Base-by-base conservation (phyloP, 2,329 filamentous ascomycete species). In the Phoma herbarum region DNA sequence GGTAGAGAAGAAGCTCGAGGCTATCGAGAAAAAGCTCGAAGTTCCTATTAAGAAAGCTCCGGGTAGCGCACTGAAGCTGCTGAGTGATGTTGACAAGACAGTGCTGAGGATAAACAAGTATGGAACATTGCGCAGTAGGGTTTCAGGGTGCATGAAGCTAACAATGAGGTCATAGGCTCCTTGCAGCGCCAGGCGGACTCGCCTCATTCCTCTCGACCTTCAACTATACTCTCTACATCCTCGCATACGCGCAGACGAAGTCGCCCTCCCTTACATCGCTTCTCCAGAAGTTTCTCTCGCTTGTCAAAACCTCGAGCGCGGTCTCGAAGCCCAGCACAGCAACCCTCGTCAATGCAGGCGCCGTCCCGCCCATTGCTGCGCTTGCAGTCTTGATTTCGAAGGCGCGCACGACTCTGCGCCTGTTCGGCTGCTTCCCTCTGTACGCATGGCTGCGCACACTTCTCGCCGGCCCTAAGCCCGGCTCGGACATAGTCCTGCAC, bases 141-240 rank as follows among this genome's bases (percentile, higher is more conserved):
- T 43, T 6, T 18, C 33, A 43, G n/a, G 16, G 22, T 45, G 6
- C 39, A 20, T 65, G 46, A 68, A 52, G 35, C 31, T 35, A 47
- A 59, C 33, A 20, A 28, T 35, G 26, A 47, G 12, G 23, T 47
- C 43, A 56, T 52, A 81, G 79, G 70, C 69, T 81, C 25, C 73
- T 81, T 47, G 77, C 78, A 56, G 75, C 71, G 43, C 79, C 79
- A 20, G 79, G 79, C 69, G 79, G 79, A 43, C 74, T 80, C 63
- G 76, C 73, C 61, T 66, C 78, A 22, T 79, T 79, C 72, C 79
- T 81, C 66, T 80, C 78, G 47, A 81, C 79, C 45, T 75, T 80
- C 71, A 81, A 81, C 70, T 81, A 81, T 71, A 74, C 75, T 50
- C 75, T 81, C 64, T 81, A 81, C 69, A 74, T 81, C 53, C 74